phyloP scores from a whole-genome alignment of 1,284 basidiomycete species.

The Pascua sp. region DNA sequence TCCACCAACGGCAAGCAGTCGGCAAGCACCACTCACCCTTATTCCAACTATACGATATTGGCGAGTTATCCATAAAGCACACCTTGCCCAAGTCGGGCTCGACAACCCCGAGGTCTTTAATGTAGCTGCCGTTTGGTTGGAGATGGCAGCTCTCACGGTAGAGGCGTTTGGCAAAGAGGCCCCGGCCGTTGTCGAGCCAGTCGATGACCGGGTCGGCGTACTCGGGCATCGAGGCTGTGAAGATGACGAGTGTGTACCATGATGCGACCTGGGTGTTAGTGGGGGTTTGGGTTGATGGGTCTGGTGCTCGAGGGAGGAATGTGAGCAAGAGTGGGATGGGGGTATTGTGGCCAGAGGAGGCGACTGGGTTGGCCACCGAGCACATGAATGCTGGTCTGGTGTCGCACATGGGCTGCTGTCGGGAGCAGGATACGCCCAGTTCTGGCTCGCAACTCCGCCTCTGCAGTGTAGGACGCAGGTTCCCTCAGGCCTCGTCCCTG shows the following conservation, averaged over 20 bases:
- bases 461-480: too few species aligned
- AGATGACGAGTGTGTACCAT: conserved; percentile 99
- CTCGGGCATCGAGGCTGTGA: conserved; percentile 97
- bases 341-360: too few species aligned
- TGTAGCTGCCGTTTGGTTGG: conserved; percentile 85
- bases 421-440: too few species aligned
- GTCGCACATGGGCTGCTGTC: too few species aligned
- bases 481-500: too few species aligned
- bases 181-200: conserved; percentile 94
- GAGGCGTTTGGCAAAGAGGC: conserved; percentile 78
- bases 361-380: too few species aligned
- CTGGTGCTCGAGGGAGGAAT: too few species aligned
- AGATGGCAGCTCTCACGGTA: conserved; percentile 94
- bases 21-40: conserved; percentile 86
- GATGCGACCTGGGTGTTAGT: conserved; percentile 70
- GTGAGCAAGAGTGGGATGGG: too few species aligned
- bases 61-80: conserved; percentile 95
- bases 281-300: too few species aligned
- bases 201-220: conserved; percentile 99
- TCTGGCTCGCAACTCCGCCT: too few species aligned
- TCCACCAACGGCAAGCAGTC: too few species aligned
- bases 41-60: conserved; percentile 85
- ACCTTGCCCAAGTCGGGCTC: conserved; percentile 85
- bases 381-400: too few species aligned
- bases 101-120: conserved; percentile 84